phyloP scores from a whole-genome alignment of 2,329 filamentous ascomycete genomes.

The Calonectria henricotiae region DNA sequence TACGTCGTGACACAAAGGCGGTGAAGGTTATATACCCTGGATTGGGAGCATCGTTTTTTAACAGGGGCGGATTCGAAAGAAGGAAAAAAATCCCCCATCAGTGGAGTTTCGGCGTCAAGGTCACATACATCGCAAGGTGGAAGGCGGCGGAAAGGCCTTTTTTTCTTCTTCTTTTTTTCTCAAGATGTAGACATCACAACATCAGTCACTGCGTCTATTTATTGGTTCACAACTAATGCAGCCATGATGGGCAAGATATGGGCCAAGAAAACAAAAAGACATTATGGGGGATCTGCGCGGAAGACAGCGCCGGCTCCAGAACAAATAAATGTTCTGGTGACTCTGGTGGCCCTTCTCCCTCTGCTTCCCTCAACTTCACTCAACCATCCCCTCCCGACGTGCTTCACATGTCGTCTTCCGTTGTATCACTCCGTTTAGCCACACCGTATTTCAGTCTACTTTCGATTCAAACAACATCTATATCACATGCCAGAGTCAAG shows the following conservation, averaged over 20 bases:
- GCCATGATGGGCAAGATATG: conserved; percentile 41
- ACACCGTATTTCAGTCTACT: conserved; percentile 45
- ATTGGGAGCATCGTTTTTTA: conserved; percentile 4
- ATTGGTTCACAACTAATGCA: conserved; percentile 43
- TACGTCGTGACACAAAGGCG: conserved; percentile 66
- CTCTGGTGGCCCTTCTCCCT: conserved; percentile 6
- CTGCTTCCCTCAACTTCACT: conserved; percentile 38
- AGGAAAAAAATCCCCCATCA: background rate
- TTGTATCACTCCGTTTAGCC: conserved; percentile 36
- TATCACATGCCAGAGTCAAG: conserved; percentile 33
- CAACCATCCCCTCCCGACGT: conserved; percentile 37
- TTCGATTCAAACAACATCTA: conserved; percentile 44
- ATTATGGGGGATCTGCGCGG: conserved; percentile 34
- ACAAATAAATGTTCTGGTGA: background rate
- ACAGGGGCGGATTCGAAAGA: background rate
- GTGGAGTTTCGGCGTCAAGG: conserved; percentile 33
- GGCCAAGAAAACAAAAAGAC: conserved; percentile 41
- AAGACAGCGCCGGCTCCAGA: conserved; percentile 26
- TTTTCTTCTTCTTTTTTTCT: background rate
- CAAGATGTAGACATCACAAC: conserved; percentile 24
- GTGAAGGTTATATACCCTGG: conserved; percentile 46
- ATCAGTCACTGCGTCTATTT: conserved; percentile 40
- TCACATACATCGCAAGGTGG: conserved; percentile 1
- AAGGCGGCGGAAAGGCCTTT: background rate
- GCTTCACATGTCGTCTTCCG: conserved; percentile 39